Conservation (phyloP, 116 monocot species). For the Iris pallida region DNA sequence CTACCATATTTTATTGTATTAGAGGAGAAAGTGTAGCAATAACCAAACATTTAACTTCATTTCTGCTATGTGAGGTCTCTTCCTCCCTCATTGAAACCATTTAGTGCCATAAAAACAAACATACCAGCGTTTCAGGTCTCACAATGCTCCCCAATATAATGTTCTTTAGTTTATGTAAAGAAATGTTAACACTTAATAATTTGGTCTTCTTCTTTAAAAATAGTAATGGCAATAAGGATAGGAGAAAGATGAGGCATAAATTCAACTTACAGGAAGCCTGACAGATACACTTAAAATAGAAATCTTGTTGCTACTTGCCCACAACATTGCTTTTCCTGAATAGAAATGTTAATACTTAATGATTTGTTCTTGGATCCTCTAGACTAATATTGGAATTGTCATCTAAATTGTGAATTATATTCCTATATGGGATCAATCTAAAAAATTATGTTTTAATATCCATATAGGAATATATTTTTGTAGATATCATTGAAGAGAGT, state of each 20-base stretch:
- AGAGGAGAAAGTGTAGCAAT: background rate
- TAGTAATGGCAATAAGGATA: too few relatives aligned
- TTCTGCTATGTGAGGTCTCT: conserved; percentile 55
- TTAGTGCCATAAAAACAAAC: conserved; percentile 65
- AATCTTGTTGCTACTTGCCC: conserved; percentile 28
- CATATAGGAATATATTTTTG: too few relatives aligned
- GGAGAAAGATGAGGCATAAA: background rate
- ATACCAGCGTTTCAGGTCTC: conserved; percentile 80
- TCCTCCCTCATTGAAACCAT: conserved; percentile 56
- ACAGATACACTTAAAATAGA: conserved; percentile 25
- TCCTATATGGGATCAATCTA: too few relatives aligned
- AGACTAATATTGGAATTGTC: conserved; percentile 20
- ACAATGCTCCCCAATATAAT: conserved; percentile 61
- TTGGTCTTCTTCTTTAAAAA: too few relatives aligned
- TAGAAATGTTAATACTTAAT: too few relatives aligned
- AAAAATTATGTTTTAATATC: too few relatives aligned
- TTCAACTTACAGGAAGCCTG: too few relatives aligned
- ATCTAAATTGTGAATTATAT: too few relatives aligned
- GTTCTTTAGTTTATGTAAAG: conserved; percentile 32
- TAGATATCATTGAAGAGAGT: too few relatives aligned
- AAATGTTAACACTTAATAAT: too few relatives aligned
- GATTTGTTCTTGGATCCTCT: conserved; percentile 24
- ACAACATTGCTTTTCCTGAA: conserved; percentile 20
- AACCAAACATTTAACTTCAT: conserved; percentile 59
- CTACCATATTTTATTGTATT: background rate